Conservation (phyloP, 768 basidiomycete genomes). For the Pseudohyphozyma bogoriensis region DNA sequence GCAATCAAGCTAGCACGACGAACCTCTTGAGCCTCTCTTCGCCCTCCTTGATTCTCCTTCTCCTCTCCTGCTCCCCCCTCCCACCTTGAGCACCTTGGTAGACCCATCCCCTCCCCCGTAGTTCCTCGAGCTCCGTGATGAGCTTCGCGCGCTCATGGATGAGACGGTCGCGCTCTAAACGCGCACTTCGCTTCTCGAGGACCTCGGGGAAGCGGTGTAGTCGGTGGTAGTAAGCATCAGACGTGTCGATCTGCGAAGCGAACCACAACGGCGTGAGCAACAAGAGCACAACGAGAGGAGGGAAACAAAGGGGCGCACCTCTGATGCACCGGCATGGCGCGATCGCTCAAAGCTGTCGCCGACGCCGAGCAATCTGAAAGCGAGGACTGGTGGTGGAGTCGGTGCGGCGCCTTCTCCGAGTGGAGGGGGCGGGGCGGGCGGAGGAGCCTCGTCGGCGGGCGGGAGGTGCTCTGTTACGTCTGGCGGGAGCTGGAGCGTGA, state of each 20-base stretch:
- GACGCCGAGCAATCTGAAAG: constrained; percentile 11
- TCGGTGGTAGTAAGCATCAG: constrained; percentile 21
- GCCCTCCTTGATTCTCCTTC: constrained; percentile 8
- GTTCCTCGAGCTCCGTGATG: constrained; percentile 22
- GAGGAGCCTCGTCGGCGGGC: no score
- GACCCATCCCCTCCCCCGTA: constrained; percentile 13
- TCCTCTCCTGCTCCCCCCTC: constrained; percentile 9
- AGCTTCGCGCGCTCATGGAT: constrained; percentile 28
- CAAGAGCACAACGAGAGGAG: no score
- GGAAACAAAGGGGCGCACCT: neutral
- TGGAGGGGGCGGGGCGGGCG: no score
- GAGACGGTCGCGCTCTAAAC: constrained; percentile 24
- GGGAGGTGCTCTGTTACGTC: constrained; percentile 2
- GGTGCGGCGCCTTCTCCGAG: neutral
- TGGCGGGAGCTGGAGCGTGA: constrained; percentile 9
- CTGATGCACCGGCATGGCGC: constrained; percentile 5
- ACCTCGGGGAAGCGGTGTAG: constrained; percentile 28
- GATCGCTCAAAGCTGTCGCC: constrained; percentile 8
- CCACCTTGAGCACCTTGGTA: constrained; percentile 11
- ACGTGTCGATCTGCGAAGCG: constrained; percentile 13
- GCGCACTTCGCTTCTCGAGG: constrained; percentile 22
- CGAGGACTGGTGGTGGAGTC: neutral
- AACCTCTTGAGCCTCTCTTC: constrained; percentile 11
- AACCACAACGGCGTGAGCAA: neutral
- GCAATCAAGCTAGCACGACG: neutral